Base-by-base conservation (phyloP, 768 basidiomycete species). In the Lactarius tabidus region DNA sequence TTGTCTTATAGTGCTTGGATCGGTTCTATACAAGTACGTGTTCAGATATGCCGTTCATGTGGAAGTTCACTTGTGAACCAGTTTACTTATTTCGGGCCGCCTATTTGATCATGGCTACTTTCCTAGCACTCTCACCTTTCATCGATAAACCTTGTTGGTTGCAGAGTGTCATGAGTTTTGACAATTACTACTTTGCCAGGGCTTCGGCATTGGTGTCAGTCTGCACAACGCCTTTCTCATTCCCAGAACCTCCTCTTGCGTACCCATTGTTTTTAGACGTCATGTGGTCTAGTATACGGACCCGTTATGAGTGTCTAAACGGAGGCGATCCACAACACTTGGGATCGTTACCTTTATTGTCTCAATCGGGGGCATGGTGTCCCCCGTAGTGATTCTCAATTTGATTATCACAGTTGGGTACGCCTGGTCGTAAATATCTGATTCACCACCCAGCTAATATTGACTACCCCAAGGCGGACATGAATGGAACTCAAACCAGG, bases 171-270 rank as follows among this genome's bases (percentile, higher is more conserved):
- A 77, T 15, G 66, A 80, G 62, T 92, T 86, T 70, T 92, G 90
- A 90, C 88, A 92, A 7, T 89, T 91, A 69, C 71, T 92, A 29
- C 79, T 92, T 1, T 90, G 84, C 65, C 90, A 92, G 73, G 90
- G 90, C 0, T 70, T 91, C 41, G 81, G 81, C 0, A 74, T 85
- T 17, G 90, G 90, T 26, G 84, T 89, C 63, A 65, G 86, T 75
- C 6, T 28, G 68, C 10, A n/a, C n/a, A n/a, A n/a, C n/a, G n/a
- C n/a, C n/a, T n/a, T n/a, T n/a, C 39, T 20, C n/a, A 12, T 17
- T 10, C 31, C 59, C 9, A 17, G 4, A 48, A 57, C 35, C 39
- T 41, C 17, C 17, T 12, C 18, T 41, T 18, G 14, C 4, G 35
- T 38, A 3, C 1, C 14, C 4, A 8, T n/a, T 43, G 23, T 15